Conservation (phyloP, 192 early-diverging fungal genomes). For the Entomortierella beljakovae region DNA sequence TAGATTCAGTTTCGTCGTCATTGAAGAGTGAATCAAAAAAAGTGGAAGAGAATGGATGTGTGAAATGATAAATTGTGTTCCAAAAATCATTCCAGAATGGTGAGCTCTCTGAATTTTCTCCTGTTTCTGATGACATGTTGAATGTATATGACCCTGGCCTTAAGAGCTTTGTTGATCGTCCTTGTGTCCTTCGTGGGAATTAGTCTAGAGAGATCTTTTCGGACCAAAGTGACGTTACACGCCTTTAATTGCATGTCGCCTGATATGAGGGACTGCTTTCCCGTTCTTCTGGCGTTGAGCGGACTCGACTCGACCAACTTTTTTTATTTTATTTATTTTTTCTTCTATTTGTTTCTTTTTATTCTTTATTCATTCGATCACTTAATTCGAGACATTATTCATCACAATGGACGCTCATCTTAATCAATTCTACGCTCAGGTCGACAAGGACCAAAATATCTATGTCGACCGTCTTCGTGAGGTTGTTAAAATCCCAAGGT, state of each 20-base stretch:
- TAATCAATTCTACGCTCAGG: slow-evolving; percentile 74
- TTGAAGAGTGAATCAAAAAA: slow-evolving; percentile 48
- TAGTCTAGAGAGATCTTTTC: neutral
- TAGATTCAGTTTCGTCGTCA: neutral
- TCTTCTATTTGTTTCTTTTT: slow-evolving; percentile 12
- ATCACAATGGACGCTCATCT: slow-evolving; percentile 38
- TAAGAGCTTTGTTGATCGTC: neutral
- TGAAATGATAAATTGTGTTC: slow-evolving; percentile 52
- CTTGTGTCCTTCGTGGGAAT: too few species aligned
- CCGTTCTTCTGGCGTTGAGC: too few species aligned
- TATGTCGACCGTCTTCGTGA: slow-evolving; percentile 90
- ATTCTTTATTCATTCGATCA: slow-evolving; percentile 5
- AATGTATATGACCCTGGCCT: too few species aligned
- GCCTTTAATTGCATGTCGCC: too few species aligned
- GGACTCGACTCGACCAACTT: too few species aligned
- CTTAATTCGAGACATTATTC: neutral
- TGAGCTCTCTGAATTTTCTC: neutral
- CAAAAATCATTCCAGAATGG: slow-evolving; percentile 55
- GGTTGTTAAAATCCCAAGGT: slow-evolving; percentile 90
- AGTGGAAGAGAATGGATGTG: slow-evolving; percentile 49
- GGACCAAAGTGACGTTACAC: too few species aligned
- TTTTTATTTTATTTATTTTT: neutral
- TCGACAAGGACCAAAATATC: slow-evolving; percentile 81
- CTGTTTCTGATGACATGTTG: neutral
- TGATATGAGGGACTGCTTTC: too few species aligned